Evolutionary conservation across 371 early-diverging fungal genomes (phyloP).

Genomic region (Rhizomucor miehei): DNA sequence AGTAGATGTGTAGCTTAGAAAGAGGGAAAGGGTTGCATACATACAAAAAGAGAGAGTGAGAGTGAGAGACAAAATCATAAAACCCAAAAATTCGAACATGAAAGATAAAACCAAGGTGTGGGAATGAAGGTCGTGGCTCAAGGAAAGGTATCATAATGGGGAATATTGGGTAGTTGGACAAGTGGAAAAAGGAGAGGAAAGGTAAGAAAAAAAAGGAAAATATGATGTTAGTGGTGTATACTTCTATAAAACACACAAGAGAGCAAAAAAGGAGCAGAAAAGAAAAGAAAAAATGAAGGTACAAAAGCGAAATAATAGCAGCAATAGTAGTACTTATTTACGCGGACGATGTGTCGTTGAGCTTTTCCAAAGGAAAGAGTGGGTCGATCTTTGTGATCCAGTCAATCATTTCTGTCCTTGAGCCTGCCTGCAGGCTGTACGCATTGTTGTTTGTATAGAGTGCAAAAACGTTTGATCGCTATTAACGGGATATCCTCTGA

Average conservation of each 20-base stretch:
- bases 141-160: neutral
- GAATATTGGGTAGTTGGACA: constrained; percentile 2
- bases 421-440: constrained; percentile 72
- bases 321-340: no score
- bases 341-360: constrained; percentile 8
- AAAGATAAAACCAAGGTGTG: no score
- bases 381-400: constrained; percentile 79
- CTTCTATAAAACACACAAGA: no score
- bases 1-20: neutral
- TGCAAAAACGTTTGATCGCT: constrained; percentile 72
- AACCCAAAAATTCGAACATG: no score
- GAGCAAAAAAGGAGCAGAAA: no score
- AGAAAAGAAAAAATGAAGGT: no score
- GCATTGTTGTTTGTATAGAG: constrained; percentile 78
- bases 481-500: neutral
- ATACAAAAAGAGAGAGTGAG: neutral
- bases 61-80: no score
- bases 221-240: no score
- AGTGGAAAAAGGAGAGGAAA: neutral
- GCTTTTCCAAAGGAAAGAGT: constrained; percentile 45
- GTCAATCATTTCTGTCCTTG: constrained; percentile 64
- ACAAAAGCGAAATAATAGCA: no score
- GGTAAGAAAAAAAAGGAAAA: neutral
- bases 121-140: no score
- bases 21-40: neutral